Evolutionary conservation across 2,329 filamentous ascomycete genomes (phyloP).

Genomic region (Dactylellina sp.): DNA sequence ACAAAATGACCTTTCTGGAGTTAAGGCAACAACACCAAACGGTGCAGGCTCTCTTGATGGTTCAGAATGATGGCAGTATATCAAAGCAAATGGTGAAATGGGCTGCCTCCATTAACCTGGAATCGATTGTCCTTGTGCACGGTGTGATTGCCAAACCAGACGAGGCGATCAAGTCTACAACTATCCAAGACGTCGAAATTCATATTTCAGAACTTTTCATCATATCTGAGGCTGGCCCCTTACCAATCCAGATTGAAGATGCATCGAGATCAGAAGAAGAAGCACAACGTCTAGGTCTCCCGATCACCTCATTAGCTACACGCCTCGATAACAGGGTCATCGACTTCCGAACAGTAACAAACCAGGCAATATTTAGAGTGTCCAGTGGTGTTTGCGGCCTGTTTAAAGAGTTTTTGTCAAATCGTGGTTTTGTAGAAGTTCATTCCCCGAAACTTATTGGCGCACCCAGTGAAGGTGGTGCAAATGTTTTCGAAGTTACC

Average conservation of each 20-base stretch:
- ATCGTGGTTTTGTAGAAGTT: constrained; percentile 81
- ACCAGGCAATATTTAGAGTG: constrained; percentile 84
- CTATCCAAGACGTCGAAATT: constrained; percentile 82
- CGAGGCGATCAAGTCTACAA: constrained; percentile 88
- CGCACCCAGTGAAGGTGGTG: constrained; percentile 90
- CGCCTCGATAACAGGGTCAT: constrained; percentile 91
- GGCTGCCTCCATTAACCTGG: constrained; percentile 77
- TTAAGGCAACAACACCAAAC: constrained; percentile 81
- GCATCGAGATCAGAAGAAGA: constrained; percentile 68
- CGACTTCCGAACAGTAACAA: constrained; percentile 90
- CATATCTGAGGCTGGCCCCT: constrained; percentile 73
- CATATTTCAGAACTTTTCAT: constrained; percentile 88
- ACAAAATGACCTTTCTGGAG: constrained; percentile 91
- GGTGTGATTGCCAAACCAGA: constrained; percentile 83
- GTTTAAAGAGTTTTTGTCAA: constrained; percentile 82
- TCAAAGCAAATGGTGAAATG: constrained; percentile 96
- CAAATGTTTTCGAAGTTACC: constrained; percentile 87
- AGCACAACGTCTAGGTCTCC: constrained; percentile 67
- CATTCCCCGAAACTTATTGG: constrained; percentile 91
- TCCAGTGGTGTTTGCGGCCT: constrained; percentile 75
- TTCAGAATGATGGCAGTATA: constrained; percentile 74
- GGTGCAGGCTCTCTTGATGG: constrained; percentile 82
- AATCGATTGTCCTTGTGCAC: constrained; percentile 85
- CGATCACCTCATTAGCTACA: constrained; percentile 83
- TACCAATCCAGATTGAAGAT: constrained; percentile 71